Evolutionary conservation across 192 early-diverging fungal genomes (phyloP).

Genomic region (Chytriomyces sp.): DNA sequence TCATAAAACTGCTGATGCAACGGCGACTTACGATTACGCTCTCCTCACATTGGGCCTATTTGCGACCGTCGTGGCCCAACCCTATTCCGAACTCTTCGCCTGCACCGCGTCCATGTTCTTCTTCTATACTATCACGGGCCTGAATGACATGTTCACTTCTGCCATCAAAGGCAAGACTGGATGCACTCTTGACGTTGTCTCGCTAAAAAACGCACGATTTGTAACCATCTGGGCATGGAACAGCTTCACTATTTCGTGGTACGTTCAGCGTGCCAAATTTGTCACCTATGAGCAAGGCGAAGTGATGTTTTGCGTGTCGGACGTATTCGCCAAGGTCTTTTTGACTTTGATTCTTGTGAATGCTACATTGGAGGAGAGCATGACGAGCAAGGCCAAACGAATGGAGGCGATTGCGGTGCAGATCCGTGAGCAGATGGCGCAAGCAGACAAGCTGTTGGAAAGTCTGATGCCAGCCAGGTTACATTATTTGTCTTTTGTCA

Average conservation of each 20-base stretch:
- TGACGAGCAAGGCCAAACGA: constrained; percentile 34
- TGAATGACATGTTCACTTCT: constrained; percentile 26
- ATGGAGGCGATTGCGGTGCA: constrained; percentile 35
- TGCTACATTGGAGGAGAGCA: constrained; percentile 43
- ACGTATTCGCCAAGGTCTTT: constrained; percentile 45
- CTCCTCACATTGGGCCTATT: constrained; percentile 38
- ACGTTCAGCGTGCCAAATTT: constrained; percentile 25
- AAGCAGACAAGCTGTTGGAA: constrained; percentile 36
- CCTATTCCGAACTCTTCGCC: constrained; percentile 30
- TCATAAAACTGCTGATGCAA: constrained; percentile 5
- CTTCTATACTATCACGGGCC: constrained; percentile 23
- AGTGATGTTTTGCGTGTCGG: constrained; percentile 29
- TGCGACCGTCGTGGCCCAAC: constrained; percentile 31
- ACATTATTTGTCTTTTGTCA: not conserved
- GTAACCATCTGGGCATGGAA: constrained; percentile 20
- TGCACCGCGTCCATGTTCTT: constrained; percentile 22
- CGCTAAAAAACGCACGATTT: constrained; percentile 15
- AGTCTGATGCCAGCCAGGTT: constrained; percentile 36
- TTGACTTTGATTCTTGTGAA: constrained; percentile 47
- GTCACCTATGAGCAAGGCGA: constrained; percentile 35
- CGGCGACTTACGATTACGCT: constrained; percentile 31
- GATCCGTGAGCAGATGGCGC: constrained; percentile 32
- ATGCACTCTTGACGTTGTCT: constrained; percentile 22
- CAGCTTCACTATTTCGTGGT: constrained; percentile 20
- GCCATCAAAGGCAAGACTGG: constrained; percentile 40